Conservation (phyloP, 2,329 filamentous ascomycete genomes). For the Lithohypha guttulata region DNA sequence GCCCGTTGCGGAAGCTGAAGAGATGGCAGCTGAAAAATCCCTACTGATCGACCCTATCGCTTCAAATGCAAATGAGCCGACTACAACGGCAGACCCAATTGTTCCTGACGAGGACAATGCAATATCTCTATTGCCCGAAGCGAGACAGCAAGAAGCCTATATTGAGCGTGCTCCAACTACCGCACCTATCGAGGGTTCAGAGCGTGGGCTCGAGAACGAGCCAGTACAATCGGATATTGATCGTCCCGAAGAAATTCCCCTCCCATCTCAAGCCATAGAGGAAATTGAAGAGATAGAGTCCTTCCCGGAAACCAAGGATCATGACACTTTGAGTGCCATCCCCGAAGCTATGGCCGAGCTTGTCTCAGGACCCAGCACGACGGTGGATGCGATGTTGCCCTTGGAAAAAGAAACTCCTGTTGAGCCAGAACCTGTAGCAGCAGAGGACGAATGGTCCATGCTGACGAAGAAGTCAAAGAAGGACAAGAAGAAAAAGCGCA, state of each 20-base stretch:
- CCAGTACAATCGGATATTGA: too few species aligned
- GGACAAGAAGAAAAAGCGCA: slow-evolving; percentile 13
- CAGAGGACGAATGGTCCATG: slow-evolving; percentile 6
- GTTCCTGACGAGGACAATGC: background rate
- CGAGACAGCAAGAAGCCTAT: background rate
- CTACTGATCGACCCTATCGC: background rate
- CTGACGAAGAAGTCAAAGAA: slow-evolving; percentile 9
- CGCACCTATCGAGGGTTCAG: background rate
- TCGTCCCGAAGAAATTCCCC: too few species aligned
- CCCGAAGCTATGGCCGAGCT: too few species aligned
- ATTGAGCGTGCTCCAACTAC: background rate
- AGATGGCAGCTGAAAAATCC: background rate
- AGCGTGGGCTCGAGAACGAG: background rate
- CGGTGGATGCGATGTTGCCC: too few species aligned
- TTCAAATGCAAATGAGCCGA: too few species aligned
- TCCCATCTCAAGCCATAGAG: too few species aligned
- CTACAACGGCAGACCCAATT: background rate
- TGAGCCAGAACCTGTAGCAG: background rate
- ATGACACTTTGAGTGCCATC: too few species aligned
- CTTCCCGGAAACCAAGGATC: too few species aligned
- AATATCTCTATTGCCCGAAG: too few species aligned
- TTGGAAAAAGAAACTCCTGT: slow-evolving; percentile 1
- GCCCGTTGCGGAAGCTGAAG: background rate
- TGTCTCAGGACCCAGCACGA: too few species aligned
- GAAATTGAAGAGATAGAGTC: too few species aligned